Percentiles rank a stretch among this genome's conserved stretches.
These are phyloP conservation scores for Amoebophrya sp. DNA, from an alignment of 169 alveolate species.

Conservation along the genomic window DNA sequence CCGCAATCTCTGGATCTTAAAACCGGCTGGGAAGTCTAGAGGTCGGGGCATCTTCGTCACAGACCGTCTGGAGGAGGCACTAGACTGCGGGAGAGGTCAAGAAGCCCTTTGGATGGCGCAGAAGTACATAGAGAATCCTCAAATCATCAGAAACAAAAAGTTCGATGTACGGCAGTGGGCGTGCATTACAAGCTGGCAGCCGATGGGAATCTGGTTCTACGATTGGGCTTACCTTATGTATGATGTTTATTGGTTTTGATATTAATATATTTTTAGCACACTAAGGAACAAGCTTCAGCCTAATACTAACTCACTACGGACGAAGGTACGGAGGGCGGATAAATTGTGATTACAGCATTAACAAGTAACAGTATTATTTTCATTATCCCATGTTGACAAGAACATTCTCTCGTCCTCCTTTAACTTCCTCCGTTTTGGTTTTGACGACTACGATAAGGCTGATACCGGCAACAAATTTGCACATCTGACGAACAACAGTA, in stretches of 20 bases:
- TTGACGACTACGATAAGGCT: not conserved
- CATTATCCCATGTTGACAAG: too few relatives aligned
- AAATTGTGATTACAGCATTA: too few relatives aligned
- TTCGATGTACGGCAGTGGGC: not conserved
- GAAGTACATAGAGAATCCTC: not conserved
- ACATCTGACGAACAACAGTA: conserved; percentile 68
- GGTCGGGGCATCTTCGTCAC: not conserved
- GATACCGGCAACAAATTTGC: conserved; percentile 45
- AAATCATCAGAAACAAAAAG: not conserved
- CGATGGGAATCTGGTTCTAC: not conserved
- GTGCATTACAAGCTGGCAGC: not conserved
- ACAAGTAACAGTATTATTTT: too few relatives aligned
- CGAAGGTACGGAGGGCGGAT: too few relatives aligned
- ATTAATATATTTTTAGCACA: too few relatives aligned
- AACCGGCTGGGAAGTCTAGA: not conserved
- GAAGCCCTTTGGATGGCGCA: not conserved
- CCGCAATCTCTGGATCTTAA: not conserved
- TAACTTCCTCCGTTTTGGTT: not conserved
- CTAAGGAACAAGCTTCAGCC: too few relatives aligned
- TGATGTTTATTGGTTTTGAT: too few relatives aligned
- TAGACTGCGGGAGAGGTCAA: not conserved
- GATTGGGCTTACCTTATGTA: not conserved
- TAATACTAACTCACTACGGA: too few relatives aligned
- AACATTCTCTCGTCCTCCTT: too few relatives aligned
- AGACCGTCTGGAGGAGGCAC: not conserved